Evolutionary conservation across 2,329 filamentous ascomycete species (phyloP), one percentile per base, ranked within the genome.

Genomic region (Verticillium isaacii): DNA sequence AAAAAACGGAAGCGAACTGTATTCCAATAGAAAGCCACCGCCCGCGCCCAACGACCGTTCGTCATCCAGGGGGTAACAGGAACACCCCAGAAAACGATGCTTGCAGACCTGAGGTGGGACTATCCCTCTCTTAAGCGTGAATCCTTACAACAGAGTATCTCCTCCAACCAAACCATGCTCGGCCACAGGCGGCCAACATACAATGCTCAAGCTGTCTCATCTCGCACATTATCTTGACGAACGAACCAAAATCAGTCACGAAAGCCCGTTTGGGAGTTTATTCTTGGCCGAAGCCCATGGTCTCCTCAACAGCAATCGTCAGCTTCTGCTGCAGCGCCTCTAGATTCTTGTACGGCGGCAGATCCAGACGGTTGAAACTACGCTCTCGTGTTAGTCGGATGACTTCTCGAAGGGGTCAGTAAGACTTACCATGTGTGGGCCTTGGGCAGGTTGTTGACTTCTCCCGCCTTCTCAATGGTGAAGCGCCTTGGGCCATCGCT

Each of bases 241-340:
- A n/a, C 19, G 23, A 57, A 57, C 17, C 37, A 50, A 50, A 45
- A 17, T 14, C 45, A 23, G 45, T 8, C 19, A 23, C 23, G 19
- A 12, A 23, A 50, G 19, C 14, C 19, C 9, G 19, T 12, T 50
- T 25, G 23, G 8, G 14, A 56, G 12, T 12, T 68, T 92, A 99
- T 81, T 99, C 95, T 80, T 99, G 95, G 67, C 95, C 95, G 74
- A 99, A 99, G 65, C 95, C 95, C 82, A 99, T 93, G 0, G 95
- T 99, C 81, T 99, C 95, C 79, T 99, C 95, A 61, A 99, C 95
- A 32, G 95, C 95, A 77, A 97, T 96, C 7, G 93, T 95, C 69
- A 99, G 82, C 79, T 99, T 99, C 37, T 89, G 82, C 73, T 94
- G 90, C 67, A 99, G 82, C 69, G 86, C 86, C 66, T 98, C 94